phyloP scores from a whole-genome alignment of 768 basidiomycete genomes.

The Tricholoma sp. region DNA sequence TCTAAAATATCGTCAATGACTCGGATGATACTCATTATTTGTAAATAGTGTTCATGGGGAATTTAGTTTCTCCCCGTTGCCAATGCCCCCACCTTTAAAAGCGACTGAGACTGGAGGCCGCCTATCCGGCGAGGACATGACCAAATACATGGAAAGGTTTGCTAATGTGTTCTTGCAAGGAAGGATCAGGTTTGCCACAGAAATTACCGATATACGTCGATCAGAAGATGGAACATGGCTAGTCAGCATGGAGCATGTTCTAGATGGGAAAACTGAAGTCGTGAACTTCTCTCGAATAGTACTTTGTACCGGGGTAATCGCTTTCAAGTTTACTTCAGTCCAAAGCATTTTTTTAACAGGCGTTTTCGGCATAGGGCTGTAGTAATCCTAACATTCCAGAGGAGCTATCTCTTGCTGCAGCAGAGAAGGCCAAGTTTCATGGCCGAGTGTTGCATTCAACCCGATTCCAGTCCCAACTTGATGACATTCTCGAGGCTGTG shows the following conservation, averaged over 20 bases:
- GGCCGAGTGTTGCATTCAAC: slow-evolving; percentile 51
- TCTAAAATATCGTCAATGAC: no score
- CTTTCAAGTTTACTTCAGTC: slow-evolving; percentile 28
- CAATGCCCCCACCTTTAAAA: slow-evolving; percentile 44
- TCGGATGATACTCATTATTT: neutral
- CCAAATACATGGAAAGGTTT: neutral
- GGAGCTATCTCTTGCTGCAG: slow-evolving; percentile 30
- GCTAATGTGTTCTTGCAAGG: slow-evolving; percentile 34
- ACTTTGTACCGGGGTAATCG: slow-evolving; percentile 25
- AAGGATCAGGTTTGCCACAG: slow-evolving; percentile 36
- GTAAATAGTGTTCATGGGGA: slow-evolving; percentile 55
- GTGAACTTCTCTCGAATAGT: slow-evolving; percentile 30
- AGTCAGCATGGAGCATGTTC: slow-evolving; percentile 32
- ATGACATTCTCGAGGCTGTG: slow-evolving; percentile 32
- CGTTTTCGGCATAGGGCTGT: slow-evolving; percentile 40
- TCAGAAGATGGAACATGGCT: slow-evolving; percentile 34
- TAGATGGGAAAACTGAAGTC: slow-evolving; percentile 11
- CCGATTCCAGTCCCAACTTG: slow-evolving; percentile 35
- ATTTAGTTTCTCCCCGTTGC: slow-evolving; percentile 50
- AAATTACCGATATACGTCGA: slow-evolving; percentile 43
- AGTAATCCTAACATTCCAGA: slow-evolving; percentile 44
- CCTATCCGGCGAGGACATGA: slow-evolving; percentile 48
- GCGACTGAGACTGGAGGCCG: slow-evolving; percentile 34
- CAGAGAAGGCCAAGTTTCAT: slow-evolving; percentile 31
- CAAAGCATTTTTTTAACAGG: neutral